Conservation (phyloP, 176 grass and related monocot genomes). For the Triticum aestivum region DNA sequence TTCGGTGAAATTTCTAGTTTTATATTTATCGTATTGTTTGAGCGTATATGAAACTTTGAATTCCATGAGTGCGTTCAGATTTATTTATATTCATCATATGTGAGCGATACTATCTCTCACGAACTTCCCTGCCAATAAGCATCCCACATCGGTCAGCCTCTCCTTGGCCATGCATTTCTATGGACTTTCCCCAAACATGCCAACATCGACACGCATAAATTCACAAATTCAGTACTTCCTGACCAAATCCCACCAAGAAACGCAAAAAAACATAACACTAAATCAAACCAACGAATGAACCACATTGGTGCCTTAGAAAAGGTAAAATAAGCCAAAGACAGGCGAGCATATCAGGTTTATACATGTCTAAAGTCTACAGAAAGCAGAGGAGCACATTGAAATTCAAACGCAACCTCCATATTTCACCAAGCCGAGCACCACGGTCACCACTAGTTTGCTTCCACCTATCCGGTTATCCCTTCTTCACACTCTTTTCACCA, state of each 20-base stretch:
- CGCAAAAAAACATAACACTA: neutral
- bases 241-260: constrained; percentile 1
- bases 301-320: neutral
- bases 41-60: too few species aligned
- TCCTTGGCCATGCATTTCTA: neutral
- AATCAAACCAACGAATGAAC: constrained; percentile 1
- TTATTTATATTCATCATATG: too few species aligned
- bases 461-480: neutral
- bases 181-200: neutral
- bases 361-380: constrained; percentile 22
- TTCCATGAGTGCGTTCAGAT: too few species aligned
- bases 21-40: too few species aligned
- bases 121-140: too few species aligned
- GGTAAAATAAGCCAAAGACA: neutral
- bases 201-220: neutral
- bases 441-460: neutral
- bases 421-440: neutral
- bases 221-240: neutral
- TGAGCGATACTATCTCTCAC: too few species aligned
- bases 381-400: neutral
- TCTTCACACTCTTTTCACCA: constrained; percentile 18
- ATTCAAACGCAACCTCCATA: neutral
- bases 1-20: too few species aligned
- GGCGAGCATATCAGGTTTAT: neutral
- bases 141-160: neutral